Evolutionary conservation across 768 basidiomycete species (phyloP).

Genomic region (Cystobasidiopsis lactophilus): DNA sequence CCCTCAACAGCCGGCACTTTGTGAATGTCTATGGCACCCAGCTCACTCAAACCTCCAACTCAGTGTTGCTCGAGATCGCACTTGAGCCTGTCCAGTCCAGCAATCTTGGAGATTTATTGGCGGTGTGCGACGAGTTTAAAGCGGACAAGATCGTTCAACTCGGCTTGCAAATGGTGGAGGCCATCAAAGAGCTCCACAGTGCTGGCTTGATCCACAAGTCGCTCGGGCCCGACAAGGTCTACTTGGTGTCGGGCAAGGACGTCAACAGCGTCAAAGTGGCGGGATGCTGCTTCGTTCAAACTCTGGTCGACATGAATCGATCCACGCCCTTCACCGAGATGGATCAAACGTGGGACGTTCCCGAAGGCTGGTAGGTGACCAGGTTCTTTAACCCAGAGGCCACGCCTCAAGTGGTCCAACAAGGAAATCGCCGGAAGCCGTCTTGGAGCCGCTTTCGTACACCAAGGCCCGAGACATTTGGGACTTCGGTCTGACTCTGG

Average conservation of each 20-base stretch:
- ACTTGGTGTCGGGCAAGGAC: not conserved
- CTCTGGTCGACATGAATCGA: slow-evolving; percentile 11
- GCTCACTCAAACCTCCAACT: too few relatives aligned
- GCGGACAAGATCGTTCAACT: not conserved
- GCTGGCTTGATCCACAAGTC: not conserved
- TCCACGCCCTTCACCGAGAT: slow-evolving; percentile 1
- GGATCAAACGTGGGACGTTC: not conserved
- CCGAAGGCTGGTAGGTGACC: slow-evolving; percentile 7
- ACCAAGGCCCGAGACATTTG: slow-evolving; percentile 16
- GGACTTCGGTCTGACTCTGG: slow-evolving; percentile 16
- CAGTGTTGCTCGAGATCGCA: too few relatives aligned
- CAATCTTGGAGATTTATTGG: not conserved
- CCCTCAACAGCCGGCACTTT: too few relatives aligned
- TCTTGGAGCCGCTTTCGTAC: slow-evolving; percentile 16
- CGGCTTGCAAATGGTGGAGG: not conserved
- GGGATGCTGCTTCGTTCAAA: not conserved
- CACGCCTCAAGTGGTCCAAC: not conserved
- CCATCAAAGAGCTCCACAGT: not conserved
- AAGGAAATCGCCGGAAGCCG: slow-evolving; percentile 14
- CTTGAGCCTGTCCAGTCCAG: too few relatives aligned
- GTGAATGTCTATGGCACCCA: too few relatives aligned
- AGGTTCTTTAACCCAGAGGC: not conserved
- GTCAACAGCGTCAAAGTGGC: slow-evolving; percentile 1
- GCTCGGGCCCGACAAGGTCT: not conserved
- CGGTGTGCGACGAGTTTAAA: not conserved